phyloP scores from a whole-genome alignment of 495 filamentous ascomycete species.

The Hypoxylon subgilvum region DNA sequence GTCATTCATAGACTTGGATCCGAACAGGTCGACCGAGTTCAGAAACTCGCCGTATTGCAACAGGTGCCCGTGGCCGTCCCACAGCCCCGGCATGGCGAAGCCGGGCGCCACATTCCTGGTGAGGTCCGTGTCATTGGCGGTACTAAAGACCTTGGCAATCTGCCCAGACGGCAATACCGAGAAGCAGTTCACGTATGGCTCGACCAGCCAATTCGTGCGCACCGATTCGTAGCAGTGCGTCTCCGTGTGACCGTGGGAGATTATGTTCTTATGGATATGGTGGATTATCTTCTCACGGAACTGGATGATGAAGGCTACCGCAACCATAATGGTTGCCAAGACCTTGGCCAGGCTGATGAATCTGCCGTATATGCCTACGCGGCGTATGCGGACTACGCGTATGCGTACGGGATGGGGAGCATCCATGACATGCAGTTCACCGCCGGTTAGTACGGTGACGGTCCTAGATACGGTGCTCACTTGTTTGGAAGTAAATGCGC shows the following conservation, averaged over 20 bases:
- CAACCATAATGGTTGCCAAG: slow-evolving; percentile 18
- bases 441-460: too few species aligned
- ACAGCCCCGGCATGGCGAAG: slow-evolving; percentile 64
- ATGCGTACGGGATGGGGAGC: too few species aligned
- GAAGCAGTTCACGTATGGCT: slow-evolving; percentile 50
- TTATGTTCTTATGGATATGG: slow-evolving; percentile 16
- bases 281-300: slow-evolving; percentile 19
- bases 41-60: slow-evolving; percentile 69
- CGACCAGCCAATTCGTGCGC: slow-evolving; percentile 40
- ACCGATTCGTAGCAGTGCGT: slow-evolving; percentile 53
- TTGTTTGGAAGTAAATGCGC: too few species aligned
- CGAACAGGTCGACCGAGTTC: slow-evolving; percentile 65
- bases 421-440: too few species aligned
- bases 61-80: slow-evolving; percentile 70
- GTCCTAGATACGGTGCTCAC: too few species aligned
- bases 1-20: slow-evolving; percentile 55
- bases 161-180: slow-evolving; percentile 42
- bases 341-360: too few species aligned
- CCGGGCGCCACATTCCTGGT: slow-evolving; percentile 36
- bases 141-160: slow-evolving; percentile 42
- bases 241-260: slow-evolving; percentile 25
- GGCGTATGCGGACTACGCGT: too few species aligned
- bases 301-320: slow-evolving; percentile 22
- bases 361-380: too few species aligned
- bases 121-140: slow-evolving; percentile 12